phyloP scores from a whole-genome alignment of 2,329 filamentous ascomycete species.

The Ascosphaera acerosa region DNA sequence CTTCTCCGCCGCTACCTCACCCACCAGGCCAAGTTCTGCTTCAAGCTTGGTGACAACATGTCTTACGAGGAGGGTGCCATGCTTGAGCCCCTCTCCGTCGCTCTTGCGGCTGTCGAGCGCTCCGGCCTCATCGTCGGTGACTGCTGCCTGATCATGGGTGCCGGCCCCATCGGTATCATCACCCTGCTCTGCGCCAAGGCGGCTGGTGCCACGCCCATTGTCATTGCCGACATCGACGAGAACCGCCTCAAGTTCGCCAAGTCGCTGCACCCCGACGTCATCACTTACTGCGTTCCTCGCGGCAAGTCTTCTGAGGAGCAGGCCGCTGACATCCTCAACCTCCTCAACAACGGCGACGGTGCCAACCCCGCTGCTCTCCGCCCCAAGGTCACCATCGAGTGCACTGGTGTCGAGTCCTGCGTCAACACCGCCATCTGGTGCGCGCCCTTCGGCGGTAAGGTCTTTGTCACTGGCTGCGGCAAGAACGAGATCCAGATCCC shows the following conservation, averaged over 20 bases:
- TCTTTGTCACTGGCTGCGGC: slow-evolving; percentile 88
- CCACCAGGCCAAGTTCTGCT: slow-evolving; percentile 83
- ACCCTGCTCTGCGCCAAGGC: slow-evolving; percentile 64
- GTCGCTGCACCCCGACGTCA: slow-evolving; percentile 51
- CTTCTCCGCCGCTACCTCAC: slow-evolving; percentile 81
- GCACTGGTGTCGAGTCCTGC: slow-evolving; percentile 81
- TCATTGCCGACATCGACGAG: slow-evolving; percentile 87
- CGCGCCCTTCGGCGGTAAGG: slow-evolving; percentile 84
- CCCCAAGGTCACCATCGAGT: slow-evolving; percentile 64
- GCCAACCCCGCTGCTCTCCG: slow-evolving; percentile 33
- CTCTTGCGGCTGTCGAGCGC: slow-evolving; percentile 66
- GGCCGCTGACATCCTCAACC: slow-evolving; percentile 39
- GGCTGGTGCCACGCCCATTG: slow-evolving; percentile 68
- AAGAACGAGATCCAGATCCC: slow-evolving; percentile 89
- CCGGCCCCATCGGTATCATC: slow-evolving; percentile 80
- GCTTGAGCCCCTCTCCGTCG: slow-evolving; percentile 73
- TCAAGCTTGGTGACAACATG: slow-evolving; percentile 71
- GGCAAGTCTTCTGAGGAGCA: slow-evolving; percentile 32
- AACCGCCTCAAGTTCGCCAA: slow-evolving; percentile 65
- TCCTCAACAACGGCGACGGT: slow-evolving; percentile 30
- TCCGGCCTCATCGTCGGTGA: slow-evolving; percentile 63
- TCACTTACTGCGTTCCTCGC: slow-evolving; percentile 35
- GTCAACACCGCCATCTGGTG: slow-evolving; percentile 70
- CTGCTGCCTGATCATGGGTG: slow-evolving; percentile 68
- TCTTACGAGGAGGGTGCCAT: slow-evolving; percentile 75